phyloP scores from a whole-genome alignment of 176 grass and related monocot species.

The Raddia distichophylla region DNA sequence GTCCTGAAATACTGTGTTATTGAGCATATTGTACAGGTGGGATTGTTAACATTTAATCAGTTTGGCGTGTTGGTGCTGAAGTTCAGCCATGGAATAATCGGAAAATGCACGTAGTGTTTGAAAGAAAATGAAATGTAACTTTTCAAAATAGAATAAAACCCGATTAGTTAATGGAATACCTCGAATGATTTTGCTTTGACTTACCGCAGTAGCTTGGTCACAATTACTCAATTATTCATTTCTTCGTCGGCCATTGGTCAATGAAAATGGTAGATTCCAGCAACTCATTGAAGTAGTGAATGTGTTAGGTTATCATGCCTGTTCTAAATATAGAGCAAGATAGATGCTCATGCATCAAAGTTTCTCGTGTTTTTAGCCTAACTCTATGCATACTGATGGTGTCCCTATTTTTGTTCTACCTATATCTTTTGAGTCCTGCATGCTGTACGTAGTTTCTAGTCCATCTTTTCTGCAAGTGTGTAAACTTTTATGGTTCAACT shows the following conservation, averaged over 20 bases:
- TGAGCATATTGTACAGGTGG: background rate
- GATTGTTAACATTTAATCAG: background rate
- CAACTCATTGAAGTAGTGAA: background rate
- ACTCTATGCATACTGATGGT: background rate
- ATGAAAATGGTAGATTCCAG: background rate
- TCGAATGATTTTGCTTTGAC: slow-evolving; percentile 2
- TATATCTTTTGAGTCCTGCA: background rate
- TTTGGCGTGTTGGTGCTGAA: background rate
- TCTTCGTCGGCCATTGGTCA: background rate
- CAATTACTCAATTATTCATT: background rate
- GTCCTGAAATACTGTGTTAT: background rate
- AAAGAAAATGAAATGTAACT: background rate
- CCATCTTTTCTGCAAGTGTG: background rate
- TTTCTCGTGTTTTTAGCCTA: slow-evolving; percentile 1
- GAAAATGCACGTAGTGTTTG: background rate
- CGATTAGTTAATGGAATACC: background rate
- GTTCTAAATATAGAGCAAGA: background rate
- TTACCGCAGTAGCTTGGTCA: background rate
- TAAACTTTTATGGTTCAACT: background rate
- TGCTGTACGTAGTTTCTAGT: background rate
- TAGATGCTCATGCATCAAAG: background rate
- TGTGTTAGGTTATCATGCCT: background rate
- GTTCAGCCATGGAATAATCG: background rate
- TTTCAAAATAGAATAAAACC: background rate
- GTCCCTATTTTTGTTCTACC: background rate